A percentile compares a stretch with the other conserved stretches of the same genome.
Evolutionary conservation across 345 rosid species (phyloP).

Genomic region (Pistacia vera): DNA sequence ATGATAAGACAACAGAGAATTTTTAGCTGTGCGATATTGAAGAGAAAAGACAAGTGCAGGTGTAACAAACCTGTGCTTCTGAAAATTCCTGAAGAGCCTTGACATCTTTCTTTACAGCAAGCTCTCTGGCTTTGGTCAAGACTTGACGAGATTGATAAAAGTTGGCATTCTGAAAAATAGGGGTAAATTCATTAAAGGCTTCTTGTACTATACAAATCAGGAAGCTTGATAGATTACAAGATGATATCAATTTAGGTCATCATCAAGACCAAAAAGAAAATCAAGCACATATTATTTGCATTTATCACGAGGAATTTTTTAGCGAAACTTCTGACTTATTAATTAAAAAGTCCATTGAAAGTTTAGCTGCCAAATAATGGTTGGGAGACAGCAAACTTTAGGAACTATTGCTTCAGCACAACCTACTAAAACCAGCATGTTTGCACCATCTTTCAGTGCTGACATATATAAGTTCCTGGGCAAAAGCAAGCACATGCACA

Average conservation of each 20-base stretch:
- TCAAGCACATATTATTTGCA: neutral
- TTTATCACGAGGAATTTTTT: neutral
- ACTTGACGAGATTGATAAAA: slow-evolving; percentile 48
- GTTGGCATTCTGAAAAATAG: slow-evolving; percentile 49
- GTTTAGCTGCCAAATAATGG: neutral
- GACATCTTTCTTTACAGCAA: slow-evolving; percentile 63
- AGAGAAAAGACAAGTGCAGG: slow-evolving; percentile 7
- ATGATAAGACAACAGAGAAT: slow-evolving; percentile 19
- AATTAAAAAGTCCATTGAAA: neutral
- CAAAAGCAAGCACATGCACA: neutral
- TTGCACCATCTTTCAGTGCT: neutral
- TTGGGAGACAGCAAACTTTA: neutral
- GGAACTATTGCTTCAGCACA: neutral
- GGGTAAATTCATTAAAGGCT: neutral
- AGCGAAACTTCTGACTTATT: neutral
- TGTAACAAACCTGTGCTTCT: slow-evolving; percentile 47
- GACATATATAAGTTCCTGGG: neutral
- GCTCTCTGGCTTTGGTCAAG: slow-evolving; percentile 58
- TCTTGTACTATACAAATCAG: neutral
- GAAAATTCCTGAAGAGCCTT: slow-evolving; percentile 57
- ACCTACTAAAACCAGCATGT: neutral
- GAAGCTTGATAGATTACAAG: neutral
- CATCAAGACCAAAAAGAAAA: neutral
- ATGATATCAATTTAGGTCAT: neutral
- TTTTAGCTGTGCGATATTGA: neutral